Evolutionary conservation across 1,284 basidiomycete species (phyloP).

Genomic region (Papiliotrema flavescens): DNA sequence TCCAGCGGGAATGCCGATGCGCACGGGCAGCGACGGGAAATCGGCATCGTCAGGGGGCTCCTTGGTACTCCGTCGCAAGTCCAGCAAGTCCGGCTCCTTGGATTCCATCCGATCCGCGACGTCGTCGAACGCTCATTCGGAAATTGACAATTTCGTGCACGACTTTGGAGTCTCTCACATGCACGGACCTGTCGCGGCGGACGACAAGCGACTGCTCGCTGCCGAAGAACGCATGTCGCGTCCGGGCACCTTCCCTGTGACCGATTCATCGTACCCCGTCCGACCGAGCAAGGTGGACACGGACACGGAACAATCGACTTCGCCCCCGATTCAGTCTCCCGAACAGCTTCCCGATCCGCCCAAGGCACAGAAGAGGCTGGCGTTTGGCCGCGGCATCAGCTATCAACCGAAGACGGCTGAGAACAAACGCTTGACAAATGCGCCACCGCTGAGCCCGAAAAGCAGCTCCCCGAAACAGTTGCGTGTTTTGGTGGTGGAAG

Average conservation of each 20-base stretch:
- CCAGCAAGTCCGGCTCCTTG: constrained; percentile 1
- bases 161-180: constrained; percentile 53
- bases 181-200: constrained; percentile 21
- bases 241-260: constrained; percentile 44
- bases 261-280: constrained; percentile 47
- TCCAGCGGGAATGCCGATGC: constrained; percentile 2
- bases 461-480: constrained; percentile 42
- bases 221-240: constrained; percentile 37
- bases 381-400: background rate
- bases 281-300: constrained; percentile 42
- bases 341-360: background rate
- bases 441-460: background rate
- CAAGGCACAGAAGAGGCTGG: background rate
- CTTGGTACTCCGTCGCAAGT: background rate
- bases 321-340: background rate
- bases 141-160: constrained; percentile 66
- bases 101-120: constrained; percentile 17
- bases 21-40: background rate
- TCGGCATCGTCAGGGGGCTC: background rate
- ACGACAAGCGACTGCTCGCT: constrained; percentile 38
- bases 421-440: too few species aligned
- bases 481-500: constrained; percentile 67
- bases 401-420: background rate
- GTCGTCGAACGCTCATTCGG: constrained; percentile 37
- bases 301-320: constrained; percentile 12